Evolutionary conservation across 495 filamentous ascomycete genomes (phyloP), one percentile per base, ranked within the genome.

Genomic region (Hypoxylon trugodes): DNA sequence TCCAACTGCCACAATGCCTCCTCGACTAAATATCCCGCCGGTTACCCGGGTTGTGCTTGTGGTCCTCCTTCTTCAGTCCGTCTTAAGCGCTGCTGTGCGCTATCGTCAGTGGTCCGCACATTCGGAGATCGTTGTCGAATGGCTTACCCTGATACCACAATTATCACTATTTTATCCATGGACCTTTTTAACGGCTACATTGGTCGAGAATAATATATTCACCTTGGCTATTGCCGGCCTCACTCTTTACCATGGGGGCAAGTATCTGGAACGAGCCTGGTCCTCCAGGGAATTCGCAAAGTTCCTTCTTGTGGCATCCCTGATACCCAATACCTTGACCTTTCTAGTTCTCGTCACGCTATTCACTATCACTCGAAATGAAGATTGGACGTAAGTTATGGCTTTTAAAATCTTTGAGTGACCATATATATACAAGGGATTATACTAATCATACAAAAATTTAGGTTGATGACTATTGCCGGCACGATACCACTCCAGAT

Each of bases 231-330:
- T 97, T 47, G 92, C 93, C 55, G 88, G 84, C 8, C 78, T 87
- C 22, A 95, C 94, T 13, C 76, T 98, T 33, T 94, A 96, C 76
- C 92, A 96, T 80, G 96, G 93, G 16, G 95, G 96, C 6, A 87
- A 92, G 63, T 98, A 98, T 71, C 84, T 98, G 21, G 95, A 98
- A 78, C 86, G 95, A 64, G 95, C 96, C 41, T 98, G 95, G 95
- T 89, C 92, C 24, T 92, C 90, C n/a, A 83, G 82, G 36, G 95
- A 98, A 73, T 92, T 97, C 71, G 90, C 83, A 66, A 97, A 94
- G 73, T 98, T 98, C 76, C 82, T 97, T 13, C 77, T 93, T 21
- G 80, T 95, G 58, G 80, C 89, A 42, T 80, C 89, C 10, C 73
- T 96, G 64, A 80, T 97, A 45, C 93, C 96, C 10, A 98, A 97